A percentile compares a stretch with the other conserved stretches of the same genome.
Evolutionary conservation across 495 filamentous ascomycete species (phyloP).

Genomic region (Coniosporium apollinis): DNA sequence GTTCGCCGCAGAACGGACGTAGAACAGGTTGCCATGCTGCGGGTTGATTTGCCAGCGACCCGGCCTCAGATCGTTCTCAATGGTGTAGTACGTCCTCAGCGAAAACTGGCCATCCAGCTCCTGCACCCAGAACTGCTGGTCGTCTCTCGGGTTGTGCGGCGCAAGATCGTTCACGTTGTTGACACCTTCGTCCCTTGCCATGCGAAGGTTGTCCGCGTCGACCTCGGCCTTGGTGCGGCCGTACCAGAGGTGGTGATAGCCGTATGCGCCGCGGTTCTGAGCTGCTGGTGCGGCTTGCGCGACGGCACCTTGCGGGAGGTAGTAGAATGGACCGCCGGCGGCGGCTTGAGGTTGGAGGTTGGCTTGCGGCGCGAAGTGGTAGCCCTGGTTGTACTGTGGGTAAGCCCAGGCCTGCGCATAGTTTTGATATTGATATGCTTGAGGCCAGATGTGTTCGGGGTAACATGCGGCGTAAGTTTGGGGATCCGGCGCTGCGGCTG

Average conservation of each 20-base stretch:
- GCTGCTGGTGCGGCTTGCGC: background rate
- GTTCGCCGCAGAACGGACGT: too few relatives aligned
- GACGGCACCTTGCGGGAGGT: background rate
- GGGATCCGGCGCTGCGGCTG: too few relatives aligned
- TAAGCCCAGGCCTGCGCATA: background rate
- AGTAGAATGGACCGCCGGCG: background rate
- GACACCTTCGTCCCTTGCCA: constrained; percentile 17
- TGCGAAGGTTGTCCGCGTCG: constrained; percentile 19
- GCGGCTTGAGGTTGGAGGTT: background rate
- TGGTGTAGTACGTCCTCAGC: constrained; percentile 13
- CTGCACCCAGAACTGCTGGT: constrained; percentile 21
- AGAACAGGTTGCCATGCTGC: constrained; percentile 15
- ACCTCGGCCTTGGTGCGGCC: constrained; percentile 18
- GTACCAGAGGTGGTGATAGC: constrained; percentile 7
- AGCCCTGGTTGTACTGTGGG: background rate
- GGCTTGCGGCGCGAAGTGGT: background rate
- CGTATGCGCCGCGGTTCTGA: background rate
- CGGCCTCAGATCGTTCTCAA: constrained; percentile 16
- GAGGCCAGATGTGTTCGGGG: too few relatives aligned
- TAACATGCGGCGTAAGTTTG: too few relatives aligned
- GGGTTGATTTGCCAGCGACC: constrained; percentile 20
- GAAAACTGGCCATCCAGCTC: constrained; percentile 17
- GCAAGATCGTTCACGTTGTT: constrained; percentile 14
- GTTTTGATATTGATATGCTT: background rate
- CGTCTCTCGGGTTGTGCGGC: constrained; percentile 16